These are phyloP conservation scores for Monilinia aucupariae DNA, from an alignment of 2,329 filamentous ascomycete genomes.

Conservation along the genomic window DNA sequence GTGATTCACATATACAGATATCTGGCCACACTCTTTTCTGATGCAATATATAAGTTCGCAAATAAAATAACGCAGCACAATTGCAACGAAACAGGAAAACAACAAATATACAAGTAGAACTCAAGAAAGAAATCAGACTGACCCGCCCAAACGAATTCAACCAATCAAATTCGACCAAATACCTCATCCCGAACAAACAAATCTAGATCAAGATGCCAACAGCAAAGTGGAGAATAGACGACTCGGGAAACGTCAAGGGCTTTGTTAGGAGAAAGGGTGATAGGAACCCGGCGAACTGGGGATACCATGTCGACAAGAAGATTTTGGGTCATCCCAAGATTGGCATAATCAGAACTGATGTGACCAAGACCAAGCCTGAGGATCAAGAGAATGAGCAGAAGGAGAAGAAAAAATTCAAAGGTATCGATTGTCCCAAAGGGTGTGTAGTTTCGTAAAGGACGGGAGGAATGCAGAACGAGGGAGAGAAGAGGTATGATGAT, in stretches of 20 bases:
- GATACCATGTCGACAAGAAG: neutral
- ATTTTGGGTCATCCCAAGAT: slow-evolving; percentile 4
- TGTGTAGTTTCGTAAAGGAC: neutral
- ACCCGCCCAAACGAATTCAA: neutral
- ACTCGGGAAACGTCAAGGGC: neutral
- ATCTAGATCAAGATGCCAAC: neutral
- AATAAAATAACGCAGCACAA: neutral
- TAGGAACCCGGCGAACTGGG: slow-evolving; percentile 4
- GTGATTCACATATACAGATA: neutral
- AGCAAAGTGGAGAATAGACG: neutral
- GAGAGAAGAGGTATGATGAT: neutral
- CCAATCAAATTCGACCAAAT: neutral
- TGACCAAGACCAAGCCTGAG: neutral
- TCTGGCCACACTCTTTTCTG: neutral
- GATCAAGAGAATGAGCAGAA: neutral
- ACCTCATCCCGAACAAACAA: neutral
- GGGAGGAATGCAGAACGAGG: neutral
- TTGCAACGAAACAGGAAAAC: neutral
- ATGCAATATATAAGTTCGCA: neutral
- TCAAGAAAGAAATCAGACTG: neutral
- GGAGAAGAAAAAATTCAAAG: neutral
- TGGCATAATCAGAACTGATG: neutral
- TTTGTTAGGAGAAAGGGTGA: slow-evolving; percentile 1
- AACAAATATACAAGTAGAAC: neutral
- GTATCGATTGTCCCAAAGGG: neutral